Evolutionary conservation across 805 yeast species (phyloP).

Genomic region (Myxozyma sirexii): DNA sequence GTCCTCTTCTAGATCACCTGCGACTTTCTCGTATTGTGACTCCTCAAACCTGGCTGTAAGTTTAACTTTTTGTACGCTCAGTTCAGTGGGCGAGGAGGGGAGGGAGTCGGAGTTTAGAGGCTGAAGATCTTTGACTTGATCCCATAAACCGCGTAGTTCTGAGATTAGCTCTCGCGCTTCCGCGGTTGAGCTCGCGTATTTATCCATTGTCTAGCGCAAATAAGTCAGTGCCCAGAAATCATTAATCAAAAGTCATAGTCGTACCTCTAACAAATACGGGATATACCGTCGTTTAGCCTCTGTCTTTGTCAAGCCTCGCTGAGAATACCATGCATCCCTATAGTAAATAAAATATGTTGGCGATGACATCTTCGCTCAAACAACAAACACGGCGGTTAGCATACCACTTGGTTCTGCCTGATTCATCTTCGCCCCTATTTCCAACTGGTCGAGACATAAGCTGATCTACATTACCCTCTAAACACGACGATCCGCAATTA

Average conservation of each 20-base stretch:
- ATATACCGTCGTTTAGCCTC: slow-evolving; percentile 78
- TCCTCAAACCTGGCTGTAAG: not conserved
- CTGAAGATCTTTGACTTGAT: slow-evolving; percentile 59
- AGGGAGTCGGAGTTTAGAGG: slow-evolving; percentile 13
- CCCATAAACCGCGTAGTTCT: slow-evolving; percentile 76
- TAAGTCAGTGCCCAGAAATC: no score
- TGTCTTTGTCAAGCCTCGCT: slow-evolving; percentile 65
- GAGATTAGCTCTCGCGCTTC: slow-evolving; percentile 66
- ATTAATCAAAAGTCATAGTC: no score
- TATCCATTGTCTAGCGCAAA: slow-evolving; percentile 66
- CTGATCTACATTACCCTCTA: slow-evolving; percentile 75
- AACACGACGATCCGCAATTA: no score
- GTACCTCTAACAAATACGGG: slow-evolving; percentile 57
- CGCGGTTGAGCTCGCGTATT: slow-evolving; percentile 65
- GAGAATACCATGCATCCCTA: slow-evolving; percentile 78
- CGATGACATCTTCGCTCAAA: not conserved
- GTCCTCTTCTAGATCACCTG: not conserved
- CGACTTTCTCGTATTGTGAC: not conserved
- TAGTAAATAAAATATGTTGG: no score
- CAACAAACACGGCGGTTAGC: not conserved
- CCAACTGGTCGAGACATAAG: slow-evolving; percentile 70
- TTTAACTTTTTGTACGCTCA: not conserved
- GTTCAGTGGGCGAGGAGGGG: slow-evolving; percentile 6
- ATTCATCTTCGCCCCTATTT: slow-evolving; percentile 60
- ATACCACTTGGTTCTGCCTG: slow-evolving; percentile 68